Base-by-base conservation (phyloP, 2,329 filamentous ascomycete species). In the Dactylonectria estremocensis region DNA sequence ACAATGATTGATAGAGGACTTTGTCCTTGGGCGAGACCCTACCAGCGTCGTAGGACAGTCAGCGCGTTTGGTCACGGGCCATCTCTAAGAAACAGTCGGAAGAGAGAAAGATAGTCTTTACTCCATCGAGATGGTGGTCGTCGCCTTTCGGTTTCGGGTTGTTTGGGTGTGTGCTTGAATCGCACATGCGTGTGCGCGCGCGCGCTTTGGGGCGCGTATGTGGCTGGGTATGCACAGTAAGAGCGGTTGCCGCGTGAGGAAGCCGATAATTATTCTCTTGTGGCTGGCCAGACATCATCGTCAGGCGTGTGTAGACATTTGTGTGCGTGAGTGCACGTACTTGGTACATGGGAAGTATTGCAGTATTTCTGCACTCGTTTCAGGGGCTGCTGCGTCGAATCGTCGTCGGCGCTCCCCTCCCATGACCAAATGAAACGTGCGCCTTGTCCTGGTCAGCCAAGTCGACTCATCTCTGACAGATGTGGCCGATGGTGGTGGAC, bases 401-500 rank as follows among this genome's bases (percentile, higher is more conserved):
- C 24, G 50, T 33, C 31, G 45, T 28, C 18, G 37, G 50, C 52
- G 50, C 56, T 57, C 50, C 43, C 52, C 57, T 45, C 10, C 11
- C 10, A 55, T 61, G 57, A 52, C 33, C 35, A 28, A 37, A 52
- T 31, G 64, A 69, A 67, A 68, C 65, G 49, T 31, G 58, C 40
- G 64, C 64, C 53, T 43, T 56, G 53, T 46, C 61, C 58, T n/a
- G 40, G 56, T 56, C 66, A 40, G 58, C 45, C 52, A 70, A 33
- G 35, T 53, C 35, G 57, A 28, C 50, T 49, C 31, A 55, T 37
- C 33, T 48, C 56, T 16, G 24, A 31, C 40, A 74, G 68, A 61
- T 62, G 71, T 16, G 24, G 22, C 40, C 72, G 68, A 61, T 62
- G 71, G 67, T 24, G 49, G 55, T 20, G 60, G 40, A 67, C 61